Evolutionary conservation across 2,329 filamentous ascomycete species (phyloP).

Genomic region (Beauveria scarabaeidicola): DNA sequence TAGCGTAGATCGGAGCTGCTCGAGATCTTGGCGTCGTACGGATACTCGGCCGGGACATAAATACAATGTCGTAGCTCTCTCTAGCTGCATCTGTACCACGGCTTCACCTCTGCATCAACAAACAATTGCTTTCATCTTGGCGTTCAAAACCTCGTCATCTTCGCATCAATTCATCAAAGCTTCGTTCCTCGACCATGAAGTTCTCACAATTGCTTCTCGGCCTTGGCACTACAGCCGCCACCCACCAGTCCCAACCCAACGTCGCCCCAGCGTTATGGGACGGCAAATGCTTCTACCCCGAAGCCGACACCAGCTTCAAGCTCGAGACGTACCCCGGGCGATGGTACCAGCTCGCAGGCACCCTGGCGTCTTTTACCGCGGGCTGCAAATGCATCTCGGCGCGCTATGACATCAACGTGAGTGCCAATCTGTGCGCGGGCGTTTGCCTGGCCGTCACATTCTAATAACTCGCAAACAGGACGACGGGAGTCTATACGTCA

Average conservation of each 20-base stretch:
- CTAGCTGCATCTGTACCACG: neutral
- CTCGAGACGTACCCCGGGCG: conserved; percentile 24
- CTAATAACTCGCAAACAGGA: conserved; percentile 15
- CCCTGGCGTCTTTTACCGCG: conserved; percentile 22
- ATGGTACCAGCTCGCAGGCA: conserved; percentile 27
- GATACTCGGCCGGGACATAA: no score
- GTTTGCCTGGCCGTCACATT: neutral
- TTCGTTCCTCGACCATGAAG: neutral
- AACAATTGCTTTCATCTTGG: no score
- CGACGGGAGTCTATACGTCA: conserved; percentile 23
- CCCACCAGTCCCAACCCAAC: conserved; percentile 11
- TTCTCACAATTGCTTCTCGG: neutral
- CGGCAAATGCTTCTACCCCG: conserved; percentile 24
- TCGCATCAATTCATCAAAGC: neutral
- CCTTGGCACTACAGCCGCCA: neutral
- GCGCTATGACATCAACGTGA: conserved; percentile 24
- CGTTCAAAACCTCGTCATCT: no score
- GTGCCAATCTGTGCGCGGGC: neutral
- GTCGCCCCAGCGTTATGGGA: conserved; percentile 24
- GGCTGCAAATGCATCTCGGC: conserved; percentile 26
- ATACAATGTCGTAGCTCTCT: neutral
- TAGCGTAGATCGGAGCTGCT: conserved; percentile 1
- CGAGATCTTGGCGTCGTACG: neutral
- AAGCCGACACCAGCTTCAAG: conserved; percentile 20
- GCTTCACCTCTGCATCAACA: neutral